Evolutionary conservation across 2,329 filamentous ascomycete species (phyloP).

Genomic region (Exophiala oligosperma): DNA sequence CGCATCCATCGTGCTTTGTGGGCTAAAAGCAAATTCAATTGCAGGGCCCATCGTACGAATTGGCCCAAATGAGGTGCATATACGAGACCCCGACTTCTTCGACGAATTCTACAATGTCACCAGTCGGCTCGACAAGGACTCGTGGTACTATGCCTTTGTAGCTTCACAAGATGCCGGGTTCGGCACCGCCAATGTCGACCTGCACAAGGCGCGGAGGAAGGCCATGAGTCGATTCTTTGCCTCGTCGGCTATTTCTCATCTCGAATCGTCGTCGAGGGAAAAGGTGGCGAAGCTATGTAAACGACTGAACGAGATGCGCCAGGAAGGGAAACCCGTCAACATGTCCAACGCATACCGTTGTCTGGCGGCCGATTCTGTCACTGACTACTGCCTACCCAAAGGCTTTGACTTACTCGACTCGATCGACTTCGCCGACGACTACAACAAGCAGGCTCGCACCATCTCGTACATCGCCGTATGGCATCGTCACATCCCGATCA

Average conservation of each 20-base stretch:
- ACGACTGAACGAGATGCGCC: constrained; percentile 20
- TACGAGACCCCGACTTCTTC: constrained; percentile 29
- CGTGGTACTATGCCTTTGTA: constrained; percentile 28
- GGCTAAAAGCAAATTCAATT: not conserved
- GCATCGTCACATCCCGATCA: constrained; percentile 27
- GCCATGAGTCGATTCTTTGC: constrained; percentile 41
- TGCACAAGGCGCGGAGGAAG: constrained; percentile 35
- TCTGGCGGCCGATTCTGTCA: constrained; percentile 29
- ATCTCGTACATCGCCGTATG: constrained; percentile 25
- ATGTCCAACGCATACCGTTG: constrained; percentile 27
- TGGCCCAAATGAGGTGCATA: constrained; percentile 27
- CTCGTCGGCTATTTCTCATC: constrained; percentile 19
- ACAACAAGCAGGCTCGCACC: constrained; percentile 22
- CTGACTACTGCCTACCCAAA: constrained; percentile 26
- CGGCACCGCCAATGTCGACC: constrained; percentile 33
- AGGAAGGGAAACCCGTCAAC: constrained; percentile 22
- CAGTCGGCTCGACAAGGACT: constrained; percentile 25
- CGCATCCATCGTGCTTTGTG: not conserved
- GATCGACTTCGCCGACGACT: constrained; percentile 28
- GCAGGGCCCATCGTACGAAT: constrained; percentile 37
- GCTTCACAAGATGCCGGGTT: constrained; percentile 34
- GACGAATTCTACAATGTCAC: constrained; percentile 26
- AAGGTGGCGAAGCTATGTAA: constrained; percentile 23
- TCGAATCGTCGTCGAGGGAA: constrained; percentile 21
- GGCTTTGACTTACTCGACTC: constrained; percentile 25